phyloP scores from a whole-genome alignment of 106 monocot genomes.

The Phalaenopsis equestris region DNA sequence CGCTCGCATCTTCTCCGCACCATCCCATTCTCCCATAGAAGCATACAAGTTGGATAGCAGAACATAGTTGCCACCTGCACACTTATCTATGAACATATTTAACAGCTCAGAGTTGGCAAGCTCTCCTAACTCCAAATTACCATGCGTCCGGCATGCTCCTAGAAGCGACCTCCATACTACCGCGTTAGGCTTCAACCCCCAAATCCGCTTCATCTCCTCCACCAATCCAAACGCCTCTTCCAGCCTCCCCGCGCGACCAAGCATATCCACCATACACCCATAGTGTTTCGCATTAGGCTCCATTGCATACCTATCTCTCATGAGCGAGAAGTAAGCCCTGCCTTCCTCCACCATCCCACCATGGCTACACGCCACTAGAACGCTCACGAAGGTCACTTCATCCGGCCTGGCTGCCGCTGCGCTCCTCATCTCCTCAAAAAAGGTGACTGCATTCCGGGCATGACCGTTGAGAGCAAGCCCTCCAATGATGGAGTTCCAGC shows the following conservation, averaged over 20 bases:
- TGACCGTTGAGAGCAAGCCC: constrained; percentile 55
- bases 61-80: constrained; percentile 51
- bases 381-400: constrained; percentile 56
- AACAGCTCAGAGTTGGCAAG: constrained; percentile 35
- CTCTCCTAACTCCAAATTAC: constrained; percentile 40
- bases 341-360: constrained; percentile 52
- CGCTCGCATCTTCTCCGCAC: constrained; percentile 38
- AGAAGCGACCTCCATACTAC: constrained; percentile 58
- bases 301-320: constrained; percentile 38
- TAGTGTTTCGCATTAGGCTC: constrained; percentile 58
- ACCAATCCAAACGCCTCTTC: constrained; percentile 37
- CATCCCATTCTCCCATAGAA: constrained; percentile 42
- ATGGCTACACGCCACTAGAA: constrained; percentile 55
- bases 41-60: constrained; percentile 64
- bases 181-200: constrained; percentile 18
- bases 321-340: constrained; percentile 30
- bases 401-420: constrained; percentile 27
- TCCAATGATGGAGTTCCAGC: constrained; percentile 56
- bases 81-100: constrained; percentile 22
- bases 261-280: constrained; percentile 71
- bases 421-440: constrained; percentile 42
- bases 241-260: constrained; percentile 45
- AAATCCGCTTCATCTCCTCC: constrained; percentile 17
- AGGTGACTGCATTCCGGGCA: constrained; percentile 18
- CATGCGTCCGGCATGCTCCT: constrained; percentile 46